Base-by-base conservation (phyloP, 2,329 filamentous ascomycete genomes). In the Nothophaeocryptopus gaeumannii region DNA sequence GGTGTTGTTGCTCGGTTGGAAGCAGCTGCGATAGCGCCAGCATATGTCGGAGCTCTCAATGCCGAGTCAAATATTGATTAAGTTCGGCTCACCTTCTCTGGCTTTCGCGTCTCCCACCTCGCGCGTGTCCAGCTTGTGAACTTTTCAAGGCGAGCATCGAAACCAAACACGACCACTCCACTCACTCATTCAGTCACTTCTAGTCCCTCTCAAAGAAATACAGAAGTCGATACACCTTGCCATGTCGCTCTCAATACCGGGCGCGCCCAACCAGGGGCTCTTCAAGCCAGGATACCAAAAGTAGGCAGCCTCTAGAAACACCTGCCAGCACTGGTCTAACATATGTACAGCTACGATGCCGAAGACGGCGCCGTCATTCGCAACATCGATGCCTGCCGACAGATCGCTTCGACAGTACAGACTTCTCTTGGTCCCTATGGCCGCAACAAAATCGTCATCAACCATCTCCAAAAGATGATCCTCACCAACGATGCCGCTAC, bases 381-480 rank as follows among this genome's bases (percentile, higher is more conserved):
- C 69, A 99, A 99, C 74, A 97, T 99, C 75, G 95, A 99, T 70
- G 93, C 95, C 70, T 99, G 93, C 78, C 84, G 91, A 59, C 89
- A 93, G 61, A 97, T 99, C 73, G 85, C 93, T 51, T 88, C 88
- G 65, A 99, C 93, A 45, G 93, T 99, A 42, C 90, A 96, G 78
- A 97, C 93, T 50, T 97, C 93, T 39, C 82, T 99, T 32, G 95
- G 93, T 45, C 93, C 93, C 53, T 96, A 96, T 74, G 93, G 93
- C 67, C 88, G 93, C 74, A 99, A 99, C 80, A 99, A 99, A 79
- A 91, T 99, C 69, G 89, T 99, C 76, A 97, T 99, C 80, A 99
- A 99, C 79, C 95, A 99, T 76, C 81, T 99, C 57, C 89, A 96
- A 74, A 99, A 99, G 81, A 96, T 99, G 93, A 95, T 96, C 64